Conservation (phyloP, 495 filamentous ascomycete species). For the Chaetomium fimeti region DNA sequence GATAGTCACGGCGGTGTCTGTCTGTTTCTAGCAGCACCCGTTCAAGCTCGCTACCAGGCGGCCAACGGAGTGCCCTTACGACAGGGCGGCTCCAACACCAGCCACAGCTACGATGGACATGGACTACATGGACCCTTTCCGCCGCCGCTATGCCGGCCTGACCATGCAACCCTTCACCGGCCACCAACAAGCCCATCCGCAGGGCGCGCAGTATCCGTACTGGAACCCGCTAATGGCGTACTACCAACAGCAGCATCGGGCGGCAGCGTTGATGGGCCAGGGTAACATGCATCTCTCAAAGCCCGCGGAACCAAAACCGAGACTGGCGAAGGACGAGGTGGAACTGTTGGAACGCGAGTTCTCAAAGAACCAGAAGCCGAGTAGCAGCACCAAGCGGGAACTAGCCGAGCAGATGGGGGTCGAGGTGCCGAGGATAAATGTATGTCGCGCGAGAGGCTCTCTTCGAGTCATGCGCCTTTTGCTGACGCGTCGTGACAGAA, state of each 20-base stretch:
- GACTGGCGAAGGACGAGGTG: conserved; percentile 79
- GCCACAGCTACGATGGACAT: conserved; percentile 29
- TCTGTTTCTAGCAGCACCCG: not conserved
- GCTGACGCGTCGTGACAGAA: conserved; percentile 57
- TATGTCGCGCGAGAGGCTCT: conserved; percentile 44
- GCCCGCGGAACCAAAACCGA: conserved; percentile 59
- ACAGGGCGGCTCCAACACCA: conserved; percentile 3
- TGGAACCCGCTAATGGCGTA: conserved; percentile 34
- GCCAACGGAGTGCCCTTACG: not conserved
- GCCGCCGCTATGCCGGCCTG: conserved; percentile 27
- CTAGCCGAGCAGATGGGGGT: conserved; percentile 70
- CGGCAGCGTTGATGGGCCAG: conserved; percentile 35
- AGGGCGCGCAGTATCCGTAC: conserved; percentile 28
- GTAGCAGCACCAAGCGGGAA: conserved; percentile 69
- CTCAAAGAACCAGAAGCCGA: conserved; percentile 72
- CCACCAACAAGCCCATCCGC: conserved; percentile 27
- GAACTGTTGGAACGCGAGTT: conserved; percentile 74
- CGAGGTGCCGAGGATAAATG: conserved; percentile 73
- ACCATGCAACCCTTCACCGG: conserved; percentile 25
- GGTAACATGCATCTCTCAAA: conserved; percentile 35
- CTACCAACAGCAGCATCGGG: conserved; percentile 36
- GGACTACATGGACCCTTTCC: conserved; percentile 36
- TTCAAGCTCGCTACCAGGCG: not conserved
- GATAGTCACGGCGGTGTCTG: not conserved
- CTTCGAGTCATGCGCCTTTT: not conserved